phyloP scores from a whole-genome alignment of 2,329 filamentous ascomycete species.

The Alternaria triticimaculans region DNA sequence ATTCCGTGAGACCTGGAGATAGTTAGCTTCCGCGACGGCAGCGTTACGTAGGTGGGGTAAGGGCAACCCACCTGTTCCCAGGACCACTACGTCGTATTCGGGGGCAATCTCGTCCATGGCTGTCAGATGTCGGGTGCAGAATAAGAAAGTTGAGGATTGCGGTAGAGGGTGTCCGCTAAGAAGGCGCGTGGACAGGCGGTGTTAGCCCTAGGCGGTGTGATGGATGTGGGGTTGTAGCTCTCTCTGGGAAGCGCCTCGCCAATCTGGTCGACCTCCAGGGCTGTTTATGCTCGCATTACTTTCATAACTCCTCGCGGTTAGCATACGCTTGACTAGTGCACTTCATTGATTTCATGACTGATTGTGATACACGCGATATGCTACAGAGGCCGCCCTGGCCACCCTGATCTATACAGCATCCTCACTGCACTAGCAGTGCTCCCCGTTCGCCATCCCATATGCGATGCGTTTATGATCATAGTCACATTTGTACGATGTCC shows the following conservation, averaged over 20 bases:
- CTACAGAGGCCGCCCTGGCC: background rate
- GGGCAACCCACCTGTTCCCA: conserved; percentile 83
- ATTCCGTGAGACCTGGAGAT: conserved; percentile 87
- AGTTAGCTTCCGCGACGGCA: conserved; percentile 32
- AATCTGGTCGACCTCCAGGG: conserved; percentile 11
- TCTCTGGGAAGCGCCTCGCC: conserved; percentile 34
- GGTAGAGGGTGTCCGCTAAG: conserved; percentile 30
- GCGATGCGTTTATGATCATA: background rate
- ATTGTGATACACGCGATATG: conserved; percentile 7
- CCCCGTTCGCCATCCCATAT: background rate
- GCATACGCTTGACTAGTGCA: conserved; percentile 12
- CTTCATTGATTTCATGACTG: conserved; percentile 11
- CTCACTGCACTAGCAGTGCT: background rate
- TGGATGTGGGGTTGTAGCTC: conserved; percentile 38
- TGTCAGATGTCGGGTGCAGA: conserved; percentile 25
- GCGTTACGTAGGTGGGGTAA: conserved; percentile 47
- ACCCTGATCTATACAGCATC: background rate
- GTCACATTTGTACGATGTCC: background rate
- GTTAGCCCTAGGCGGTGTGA: conserved; percentile 32
- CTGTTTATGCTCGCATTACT: conserved; percentile 16
- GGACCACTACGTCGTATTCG: conserved; percentile 98
- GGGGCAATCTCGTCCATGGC: conserved; percentile 97
- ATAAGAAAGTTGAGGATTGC: conserved; percentile 25
- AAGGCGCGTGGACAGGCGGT: conserved; percentile 24
- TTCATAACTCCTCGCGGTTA: conserved; percentile 16